Conservation (phyloP, 192 early-diverging fungal species). For the Dissophora ornata region DNA sequence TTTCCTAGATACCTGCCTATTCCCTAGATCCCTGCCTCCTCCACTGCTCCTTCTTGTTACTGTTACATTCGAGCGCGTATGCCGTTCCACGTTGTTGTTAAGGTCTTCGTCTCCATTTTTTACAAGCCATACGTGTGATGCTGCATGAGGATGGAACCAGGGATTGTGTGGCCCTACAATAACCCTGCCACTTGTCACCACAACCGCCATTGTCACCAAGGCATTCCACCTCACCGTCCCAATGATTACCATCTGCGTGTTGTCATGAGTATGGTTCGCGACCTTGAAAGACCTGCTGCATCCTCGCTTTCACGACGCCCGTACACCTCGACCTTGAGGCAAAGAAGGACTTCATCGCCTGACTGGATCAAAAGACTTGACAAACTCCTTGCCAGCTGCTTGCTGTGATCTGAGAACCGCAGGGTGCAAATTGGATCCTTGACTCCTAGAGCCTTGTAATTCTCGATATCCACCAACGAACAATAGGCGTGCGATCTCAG, state of each 20-base stretch:
- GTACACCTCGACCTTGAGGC: conserved; percentile 25
- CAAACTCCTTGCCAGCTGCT: conserved; percentile 18
- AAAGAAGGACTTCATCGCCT: conserved; percentile 24
- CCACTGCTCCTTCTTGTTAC: too few relatives aligned
- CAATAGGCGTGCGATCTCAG: conserved; percentile 20
- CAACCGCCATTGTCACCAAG: conserved; percentile 13
- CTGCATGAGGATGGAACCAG: conserved; percentile 4
- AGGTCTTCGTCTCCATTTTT: conserved; percentile 17
- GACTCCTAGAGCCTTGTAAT: conserved; percentile 15
- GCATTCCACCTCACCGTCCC: conserved; percentile 26
- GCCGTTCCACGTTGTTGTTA: conserved; percentile 12
- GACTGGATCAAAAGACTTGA: conserved; percentile 22
- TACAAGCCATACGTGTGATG: conserved; percentile 15
- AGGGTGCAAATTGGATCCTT: conserved; percentile 21
- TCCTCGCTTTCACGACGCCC: conserved; percentile 20
- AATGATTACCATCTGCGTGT: conserved; percentile 8
- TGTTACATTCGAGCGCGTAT: conserved; percentile 9
- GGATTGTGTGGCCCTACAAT: conserved; percentile 25
- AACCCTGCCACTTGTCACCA: conserved; percentile 15
- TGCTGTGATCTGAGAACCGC: conserved; percentile 25
- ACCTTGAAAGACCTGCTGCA: conserved; percentile 26
- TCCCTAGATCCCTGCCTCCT: too few relatives aligned
- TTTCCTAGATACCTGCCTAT: too few relatives aligned
- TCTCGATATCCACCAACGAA: conserved; percentile 25
- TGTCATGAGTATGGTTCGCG: conserved; percentile 1